Base-by-base conservation (phyloP, 192 early-diverging fungal genomes). In the Podila horticola region DNA sequence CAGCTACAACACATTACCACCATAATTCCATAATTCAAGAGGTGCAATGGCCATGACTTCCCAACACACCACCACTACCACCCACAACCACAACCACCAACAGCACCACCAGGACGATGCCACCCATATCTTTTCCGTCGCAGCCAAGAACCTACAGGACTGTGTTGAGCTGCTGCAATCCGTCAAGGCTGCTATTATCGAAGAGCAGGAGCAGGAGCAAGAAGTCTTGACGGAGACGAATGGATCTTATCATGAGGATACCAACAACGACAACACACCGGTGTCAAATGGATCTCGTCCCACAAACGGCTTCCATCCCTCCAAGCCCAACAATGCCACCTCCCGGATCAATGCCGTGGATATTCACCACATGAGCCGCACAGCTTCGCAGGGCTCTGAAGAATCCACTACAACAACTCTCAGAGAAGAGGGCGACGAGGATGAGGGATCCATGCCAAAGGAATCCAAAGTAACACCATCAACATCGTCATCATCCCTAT, bases 131-230 rank as follows among this genome's bases (percentile, higher is more conserved):
- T 41, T 26, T 65, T 20, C 66, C 8, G 77, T 73, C 12, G 77
- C 77, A 17, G 77, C 71, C 12, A 66, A 62, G 15, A 72, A 71
- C 0, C 50, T 81, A 0, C 50, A 73, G 11, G 77, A 81, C 34
- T 73, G 77, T 31, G 77, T 62, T 6, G 71, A 81, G 20, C 59
- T 81, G 3, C 67, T 81, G 11, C 29, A 33, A 12, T 65, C 71
- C 29, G 45, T 81, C 38, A 73, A 81, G 48, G 61, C 49, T 0
- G 77, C 69, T 2, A 66, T 73, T n/a, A 62, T 62, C 24, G 65
- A 34, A 13, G 77, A 81, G 20, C 41, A 69, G 50, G 30, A 69
- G 15, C 30, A 49, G 15, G 60, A 64, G 22, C 49, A 64, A 29
- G 36, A 36, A 79, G 8, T 26, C 28, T 29, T 26, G 58, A 2